A percentile compares a stretch with the other conserved stretches of the same genome.
phyloP scores from a whole-genome alignment of 495 filamentous ascomycete genomes.

The Penicillium chermesinum region DNA sequence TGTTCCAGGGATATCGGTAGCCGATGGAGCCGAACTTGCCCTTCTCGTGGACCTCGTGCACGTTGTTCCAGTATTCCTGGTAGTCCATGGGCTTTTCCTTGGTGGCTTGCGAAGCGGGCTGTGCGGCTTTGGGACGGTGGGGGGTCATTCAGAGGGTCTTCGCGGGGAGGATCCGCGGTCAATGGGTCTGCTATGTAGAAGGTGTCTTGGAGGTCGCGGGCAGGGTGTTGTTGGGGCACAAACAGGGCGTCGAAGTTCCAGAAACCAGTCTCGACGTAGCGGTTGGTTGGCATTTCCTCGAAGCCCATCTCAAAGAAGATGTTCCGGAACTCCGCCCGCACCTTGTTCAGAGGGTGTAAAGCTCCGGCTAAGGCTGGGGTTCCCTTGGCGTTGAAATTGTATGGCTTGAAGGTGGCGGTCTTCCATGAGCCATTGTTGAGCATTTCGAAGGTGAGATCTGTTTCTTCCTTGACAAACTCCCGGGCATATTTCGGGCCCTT shows the following conservation, averaged over 20 bases:
- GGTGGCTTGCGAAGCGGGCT: constrained; percentile 24
- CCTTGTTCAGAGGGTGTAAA: constrained; percentile 91
- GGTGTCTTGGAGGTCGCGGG: constrained; percentile 93
- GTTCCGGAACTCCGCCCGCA: constrained; percentile 85
- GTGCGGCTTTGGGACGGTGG: constrained; percentile 29
- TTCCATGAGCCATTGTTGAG: constrained; percentile 62
- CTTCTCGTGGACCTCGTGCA: constrained; percentile 71
- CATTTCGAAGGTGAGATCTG: constrained; percentile 93
- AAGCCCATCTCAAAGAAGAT: constrained; percentile 87
- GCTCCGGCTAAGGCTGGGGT: constrained; percentile 74
- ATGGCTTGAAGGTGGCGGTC: constrained; percentile 84
- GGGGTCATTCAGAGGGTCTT: constrained; percentile 54
- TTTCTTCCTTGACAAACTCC: constrained; percentile 87
- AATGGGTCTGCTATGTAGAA: constrained; percentile 94
- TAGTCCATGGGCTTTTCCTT: constrained; percentile 59
- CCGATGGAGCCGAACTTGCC: constrained; percentile 92
- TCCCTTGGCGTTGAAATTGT: constrained; percentile 93
- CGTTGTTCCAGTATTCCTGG: constrained; percentile 79
- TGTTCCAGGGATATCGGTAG: constrained; percentile 89
- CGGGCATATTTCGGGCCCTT: constrained; percentile 84
- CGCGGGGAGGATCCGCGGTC: constrained; percentile 67
- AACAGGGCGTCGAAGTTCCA: constrained; percentile 99
- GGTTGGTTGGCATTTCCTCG: constrained; percentile 47
- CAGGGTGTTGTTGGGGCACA: constrained; percentile 95
- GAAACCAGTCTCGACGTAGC: constrained; percentile 92